Conservation (phyloP, 495 filamentous ascomycete genomes). For the Aspergillus incahuasiensis region DNA sequence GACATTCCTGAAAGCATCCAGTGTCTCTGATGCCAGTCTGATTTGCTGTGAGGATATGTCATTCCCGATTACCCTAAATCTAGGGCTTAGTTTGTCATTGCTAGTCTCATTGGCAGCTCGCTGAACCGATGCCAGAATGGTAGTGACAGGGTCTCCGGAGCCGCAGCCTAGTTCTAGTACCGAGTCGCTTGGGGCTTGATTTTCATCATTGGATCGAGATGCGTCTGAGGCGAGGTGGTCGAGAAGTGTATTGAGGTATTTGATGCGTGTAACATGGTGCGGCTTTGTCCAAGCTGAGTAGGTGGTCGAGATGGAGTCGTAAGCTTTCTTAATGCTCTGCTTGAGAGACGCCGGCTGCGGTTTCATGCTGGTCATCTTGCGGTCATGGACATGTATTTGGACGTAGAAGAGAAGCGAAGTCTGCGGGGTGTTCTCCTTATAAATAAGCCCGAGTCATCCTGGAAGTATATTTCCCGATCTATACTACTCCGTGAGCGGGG, state of each 20-base stretch:
- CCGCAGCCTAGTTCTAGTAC: slow-evolving; percentile 42
- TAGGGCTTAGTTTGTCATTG: neutral
- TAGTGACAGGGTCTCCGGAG: slow-evolving; percentile 32
- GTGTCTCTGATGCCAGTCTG: slow-evolving; percentile 21
- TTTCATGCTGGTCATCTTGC: too few relatives aligned
- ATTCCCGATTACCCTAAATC: slow-evolving; percentile 29
- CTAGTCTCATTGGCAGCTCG: neutral
- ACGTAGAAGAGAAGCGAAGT: too few relatives aligned
- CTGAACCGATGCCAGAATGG: slow-evolving; percentile 16
- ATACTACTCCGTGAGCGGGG: too few relatives aligned
- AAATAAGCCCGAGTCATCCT: too few relatives aligned
- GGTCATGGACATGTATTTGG: too few relatives aligned
- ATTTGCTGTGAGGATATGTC: slow-evolving; percentile 38
- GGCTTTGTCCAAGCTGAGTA: slow-evolving; percentile 37
- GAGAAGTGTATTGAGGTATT: slow-evolving; percentile 17
- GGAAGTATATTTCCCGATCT: too few relatives aligned
- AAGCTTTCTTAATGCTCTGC: slow-evolving; percentile 29
- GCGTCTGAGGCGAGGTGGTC: neutral
- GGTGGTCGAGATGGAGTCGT: slow-evolving; percentile 35
- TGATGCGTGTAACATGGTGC: slow-evolving; percentile 24
- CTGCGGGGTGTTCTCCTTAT: too few relatives aligned
- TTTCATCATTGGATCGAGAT: neutral
- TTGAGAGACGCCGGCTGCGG: neutral
- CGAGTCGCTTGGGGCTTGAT: neutral
- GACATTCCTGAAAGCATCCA: slow-evolving; percentile 13